Percentiles rank a stretch among this genome's conserved stretches.
Evolutionary conservation across 2,329 filamentous ascomycete species (phyloP).

Genomic region (Sporothrix luriei): DNA sequence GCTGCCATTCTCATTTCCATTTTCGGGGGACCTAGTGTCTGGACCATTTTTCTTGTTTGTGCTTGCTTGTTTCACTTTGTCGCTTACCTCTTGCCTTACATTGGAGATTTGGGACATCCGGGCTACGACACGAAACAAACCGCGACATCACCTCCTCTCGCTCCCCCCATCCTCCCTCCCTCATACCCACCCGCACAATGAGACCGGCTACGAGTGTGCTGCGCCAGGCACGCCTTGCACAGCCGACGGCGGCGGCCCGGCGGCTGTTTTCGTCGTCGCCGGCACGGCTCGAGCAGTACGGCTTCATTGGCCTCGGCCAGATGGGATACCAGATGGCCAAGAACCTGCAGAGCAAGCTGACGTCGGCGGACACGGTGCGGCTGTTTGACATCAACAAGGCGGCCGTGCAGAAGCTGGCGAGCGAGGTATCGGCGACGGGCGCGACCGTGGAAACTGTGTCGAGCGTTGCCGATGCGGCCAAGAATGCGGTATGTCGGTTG

Average conservation of each 20-base stretch:
- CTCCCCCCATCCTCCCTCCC: neutral
- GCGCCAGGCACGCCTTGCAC: slow-evolving; percentile 41
- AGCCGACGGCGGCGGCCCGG: slow-evolving; percentile 37
- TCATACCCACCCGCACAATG: slow-evolving; percentile 34
- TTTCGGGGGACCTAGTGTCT: slow-evolving; percentile 14
- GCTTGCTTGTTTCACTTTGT: neutral
- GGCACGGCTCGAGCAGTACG: slow-evolving; percentile 56
- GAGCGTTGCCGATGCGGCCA: slow-evolving; percentile 53
- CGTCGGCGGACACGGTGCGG: slow-evolving; percentile 53
- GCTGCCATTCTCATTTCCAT: neutral
- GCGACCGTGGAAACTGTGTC: slow-evolving; percentile 51
- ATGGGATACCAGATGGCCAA: slow-evolving; percentile 68
- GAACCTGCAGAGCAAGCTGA: slow-evolving; percentile 61
- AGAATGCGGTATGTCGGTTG: slow-evolving; percentile 58
- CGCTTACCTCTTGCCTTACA: neutral
- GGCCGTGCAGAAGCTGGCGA: slow-evolving; percentile 51
- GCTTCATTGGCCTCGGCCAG: slow-evolving; percentile 62
- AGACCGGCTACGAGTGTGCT: slow-evolving; percentile 37
- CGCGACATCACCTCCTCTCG: neutral
- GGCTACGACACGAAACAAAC: neutral
- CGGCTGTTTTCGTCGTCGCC: slow-evolving; percentile 52
- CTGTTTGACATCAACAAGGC: slow-evolving; percentile 61
- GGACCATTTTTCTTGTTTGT: neutral
- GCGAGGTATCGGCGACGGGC: slow-evolving; percentile 51
- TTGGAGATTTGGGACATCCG: slow-evolving; percentile 25